A percentile compares a stretch with the other conserved stretches of the same genome.
Conservation (phyloP, 2,329 filamentous ascomycete species). For the Cladosporium sp. region DNA sequence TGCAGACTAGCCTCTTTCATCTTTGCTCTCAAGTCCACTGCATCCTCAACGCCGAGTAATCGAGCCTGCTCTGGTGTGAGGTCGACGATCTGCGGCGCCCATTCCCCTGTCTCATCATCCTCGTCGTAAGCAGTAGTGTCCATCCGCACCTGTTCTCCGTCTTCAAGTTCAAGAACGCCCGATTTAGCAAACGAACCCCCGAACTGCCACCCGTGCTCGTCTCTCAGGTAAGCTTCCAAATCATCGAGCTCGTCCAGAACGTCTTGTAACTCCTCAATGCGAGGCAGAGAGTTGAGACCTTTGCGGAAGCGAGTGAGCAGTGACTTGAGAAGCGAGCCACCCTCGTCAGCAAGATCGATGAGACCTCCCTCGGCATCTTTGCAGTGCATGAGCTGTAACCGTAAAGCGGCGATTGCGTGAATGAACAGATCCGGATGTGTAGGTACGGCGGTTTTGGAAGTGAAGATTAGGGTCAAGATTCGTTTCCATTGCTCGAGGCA, state of each 20-base stretch:
- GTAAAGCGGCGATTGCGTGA: slow-evolving; percentile 52
- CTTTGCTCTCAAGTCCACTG: slow-evolving; percentile 28
- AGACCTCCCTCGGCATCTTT: slow-evolving; percentile 62
- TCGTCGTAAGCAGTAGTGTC: slow-evolving; percentile 53
- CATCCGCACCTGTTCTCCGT: slow-evolving; percentile 64
- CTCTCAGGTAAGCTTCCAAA: slow-evolving; percentile 56
- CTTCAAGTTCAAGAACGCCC: slow-evolving; percentile 63
- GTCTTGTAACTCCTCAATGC: slow-evolving; percentile 45
- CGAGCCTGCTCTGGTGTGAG: slow-evolving; percentile 48
- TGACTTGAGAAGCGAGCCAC: slow-evolving; percentile 51
- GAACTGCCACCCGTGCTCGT: slow-evolving; percentile 61
- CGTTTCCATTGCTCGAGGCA: slow-evolving; percentile 68
- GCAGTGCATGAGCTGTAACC: slow-evolving; percentile 57
- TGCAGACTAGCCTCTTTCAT: slow-evolving; percentile 27
- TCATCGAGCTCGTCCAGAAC: slow-evolving; percentile 58
- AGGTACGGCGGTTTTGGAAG: slow-evolving; percentile 55
- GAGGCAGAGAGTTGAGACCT: slow-evolving; percentile 51
- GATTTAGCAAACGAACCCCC: slow-evolving; percentile 56
- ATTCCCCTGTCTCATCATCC: slow-evolving; percentile 66
- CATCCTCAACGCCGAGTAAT: slow-evolving; percentile 38
- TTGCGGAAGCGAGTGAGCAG: slow-evolving; percentile 57
- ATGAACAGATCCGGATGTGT: slow-evolving; percentile 55
- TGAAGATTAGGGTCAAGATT: slow-evolving; percentile 58
- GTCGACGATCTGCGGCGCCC: slow-evolving; percentile 64
- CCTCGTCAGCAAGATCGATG: slow-evolving; percentile 61